phyloP scores from a whole-genome alignment of 306 rosid genomes.

The Pyrus bretschneideri region DNA sequence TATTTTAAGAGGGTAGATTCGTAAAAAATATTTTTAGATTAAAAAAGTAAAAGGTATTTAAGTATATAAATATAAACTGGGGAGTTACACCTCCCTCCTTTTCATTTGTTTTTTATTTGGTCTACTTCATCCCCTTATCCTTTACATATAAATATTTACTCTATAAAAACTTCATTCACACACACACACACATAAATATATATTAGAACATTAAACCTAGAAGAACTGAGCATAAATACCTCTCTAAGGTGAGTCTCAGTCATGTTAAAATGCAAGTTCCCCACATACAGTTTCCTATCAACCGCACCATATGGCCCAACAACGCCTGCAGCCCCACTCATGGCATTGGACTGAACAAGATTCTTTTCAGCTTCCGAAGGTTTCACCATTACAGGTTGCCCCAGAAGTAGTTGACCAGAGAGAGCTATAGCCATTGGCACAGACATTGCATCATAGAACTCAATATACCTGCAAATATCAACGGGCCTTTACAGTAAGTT shows the following conservation, averaged over 20 bases:
- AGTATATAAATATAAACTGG: too few species aligned
- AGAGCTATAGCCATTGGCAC: constrained; percentile 99
- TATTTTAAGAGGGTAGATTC: too few species aligned
- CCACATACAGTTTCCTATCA: constrained; percentile 92
- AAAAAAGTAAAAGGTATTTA: too few species aligned
- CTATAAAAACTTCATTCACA: too few species aligned
- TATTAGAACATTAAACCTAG: background rate
- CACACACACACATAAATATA: background rate
- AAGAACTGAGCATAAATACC: constrained; percentile 35
- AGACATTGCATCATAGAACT: constrained; percentile 94
- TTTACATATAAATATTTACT: too few species aligned
- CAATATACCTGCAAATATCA: constrained; percentile 89
- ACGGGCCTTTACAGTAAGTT: constrained; percentile 42
- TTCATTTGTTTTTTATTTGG: too few species aligned
- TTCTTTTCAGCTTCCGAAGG: constrained; percentile 99
- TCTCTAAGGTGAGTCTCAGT: constrained; percentile 89
- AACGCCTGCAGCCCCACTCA: constrained; percentile 62
- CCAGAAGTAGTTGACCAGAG: constrained; percentile 89
- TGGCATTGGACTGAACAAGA: constrained; percentile 81
- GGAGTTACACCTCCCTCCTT: too few species aligned
- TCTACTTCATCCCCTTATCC: too few species aligned
- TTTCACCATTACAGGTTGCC: constrained; percentile 98
- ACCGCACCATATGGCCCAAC: constrained; percentile 89
- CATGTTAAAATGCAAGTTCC: constrained; percentile 97
- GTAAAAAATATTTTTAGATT: too few species aligned